These are phyloP conservation scores for Harrya chromipes DNA, from an alignment of 768 basidiomycete species.

Conservation along the genomic window DNA sequence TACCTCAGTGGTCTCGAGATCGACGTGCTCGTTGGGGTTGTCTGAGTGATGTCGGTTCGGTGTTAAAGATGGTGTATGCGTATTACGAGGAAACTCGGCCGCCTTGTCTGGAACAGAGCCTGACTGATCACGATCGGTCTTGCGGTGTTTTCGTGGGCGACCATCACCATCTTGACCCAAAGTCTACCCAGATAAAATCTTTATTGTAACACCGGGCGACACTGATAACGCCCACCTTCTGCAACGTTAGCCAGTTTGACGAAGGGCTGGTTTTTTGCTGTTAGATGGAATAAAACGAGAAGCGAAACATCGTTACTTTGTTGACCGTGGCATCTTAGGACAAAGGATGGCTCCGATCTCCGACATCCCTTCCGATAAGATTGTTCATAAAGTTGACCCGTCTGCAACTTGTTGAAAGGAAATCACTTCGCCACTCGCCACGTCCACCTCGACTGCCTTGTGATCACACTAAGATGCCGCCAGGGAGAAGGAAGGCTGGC, in stretches of 20 bases:
- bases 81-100: constrained; percentile 1
- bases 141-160: constrained; percentile 19
- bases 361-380: constrained; percentile 8
- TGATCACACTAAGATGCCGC: constrained; percentile 1
- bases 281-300: constrained; percentile 4
- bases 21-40: constrained; percentile 8
- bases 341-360: constrained; percentile 14
- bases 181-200: neutral
- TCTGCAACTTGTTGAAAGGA: neutral
- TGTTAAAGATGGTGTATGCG: constrained; percentile 5
- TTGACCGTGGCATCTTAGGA: constrained; percentile 5
- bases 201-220: neutral
- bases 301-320: constrained; percentile 12
- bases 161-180: constrained; percentile 5
- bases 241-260: constrained; percentile 55
- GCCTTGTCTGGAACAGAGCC: neutral
- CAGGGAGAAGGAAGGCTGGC: constrained; percentile 21
- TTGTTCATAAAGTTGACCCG: too few relatives aligned
- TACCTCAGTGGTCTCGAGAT: constrained; percentile 23
- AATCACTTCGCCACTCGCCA: constrained; percentile 1
- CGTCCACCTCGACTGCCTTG: neutral
- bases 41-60: neutral
- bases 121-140: constrained; percentile 9
- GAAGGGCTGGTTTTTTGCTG: constrained; percentile 33
- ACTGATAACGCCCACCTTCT: constrained; percentile 39